Conservation (phyloP, 306 rosid genomes). For the Inga oerstediana region DNA sequence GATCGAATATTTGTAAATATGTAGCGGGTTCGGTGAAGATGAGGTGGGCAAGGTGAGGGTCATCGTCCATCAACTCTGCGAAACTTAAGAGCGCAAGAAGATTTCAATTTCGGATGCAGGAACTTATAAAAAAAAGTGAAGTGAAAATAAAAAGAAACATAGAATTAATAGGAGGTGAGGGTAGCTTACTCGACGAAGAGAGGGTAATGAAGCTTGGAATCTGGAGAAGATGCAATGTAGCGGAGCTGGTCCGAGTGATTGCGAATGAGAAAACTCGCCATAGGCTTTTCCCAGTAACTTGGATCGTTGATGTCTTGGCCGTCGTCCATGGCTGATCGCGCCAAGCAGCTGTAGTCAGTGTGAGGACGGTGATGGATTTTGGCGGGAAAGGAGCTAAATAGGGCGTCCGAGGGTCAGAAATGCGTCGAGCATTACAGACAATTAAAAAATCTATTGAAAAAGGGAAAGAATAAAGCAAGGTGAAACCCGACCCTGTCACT, state of each 20-base stretch:
- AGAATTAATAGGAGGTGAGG: background rate
- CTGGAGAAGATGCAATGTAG: slow-evolving; percentile 62
- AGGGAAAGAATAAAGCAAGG: no score
- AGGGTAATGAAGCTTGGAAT: slow-evolving; percentile 74
- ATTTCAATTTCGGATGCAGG: background rate
- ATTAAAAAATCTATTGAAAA: no score
- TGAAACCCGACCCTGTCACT: no score
- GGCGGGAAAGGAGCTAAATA: background rate
- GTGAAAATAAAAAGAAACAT: background rate
- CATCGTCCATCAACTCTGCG: slow-evolving; percentile 73
- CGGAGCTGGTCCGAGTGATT: slow-evolving; percentile 58
- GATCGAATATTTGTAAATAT: slow-evolving; percentile 69
- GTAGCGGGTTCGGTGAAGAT: slow-evolving; percentile 64
- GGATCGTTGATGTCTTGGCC: slow-evolving; percentile 34
- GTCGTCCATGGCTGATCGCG: slow-evolving; percentile 13
- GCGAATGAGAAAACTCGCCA: slow-evolving; percentile 63
- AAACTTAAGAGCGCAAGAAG: slow-evolving; percentile 40
- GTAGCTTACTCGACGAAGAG: slow-evolving; percentile 57
- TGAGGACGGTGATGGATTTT: background rate
- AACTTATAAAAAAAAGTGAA: background rate
- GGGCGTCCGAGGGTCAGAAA: background rate
- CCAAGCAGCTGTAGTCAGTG: background rate
- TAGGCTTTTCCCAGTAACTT: slow-evolving; percentile 32
- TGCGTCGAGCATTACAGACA: no score
- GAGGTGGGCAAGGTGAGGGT: slow-evolving; percentile 61